These are phyloP conservation scores for Actinidia chinensis DNA, from an alignment of 179 eudicot species.

Conservation along the genomic window DNA sequence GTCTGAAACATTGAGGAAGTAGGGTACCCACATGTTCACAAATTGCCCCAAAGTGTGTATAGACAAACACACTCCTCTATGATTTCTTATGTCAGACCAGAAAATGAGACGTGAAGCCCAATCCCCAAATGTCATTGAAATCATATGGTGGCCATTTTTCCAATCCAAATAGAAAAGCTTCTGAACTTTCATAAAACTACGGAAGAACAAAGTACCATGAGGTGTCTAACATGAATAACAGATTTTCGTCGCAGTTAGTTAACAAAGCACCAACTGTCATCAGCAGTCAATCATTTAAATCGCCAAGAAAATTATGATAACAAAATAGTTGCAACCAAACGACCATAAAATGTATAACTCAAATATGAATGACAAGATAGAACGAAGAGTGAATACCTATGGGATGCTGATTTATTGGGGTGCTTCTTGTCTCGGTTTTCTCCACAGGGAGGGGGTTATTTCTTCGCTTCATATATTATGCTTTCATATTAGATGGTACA, in stretches of 20 bases:
- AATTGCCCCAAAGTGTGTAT: no score
- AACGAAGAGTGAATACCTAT: slow-evolving; percentile 31
- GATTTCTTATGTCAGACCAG: not conserved
- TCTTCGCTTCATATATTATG: slow-evolving; percentile 69
- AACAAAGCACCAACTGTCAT: not conserved
- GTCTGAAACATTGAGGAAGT: no score
- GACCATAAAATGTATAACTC: not conserved
- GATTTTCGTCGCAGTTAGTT: not conserved
- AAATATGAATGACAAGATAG: not conserved
- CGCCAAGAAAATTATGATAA: not conserved
- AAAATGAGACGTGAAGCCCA: not conserved
- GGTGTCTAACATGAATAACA: no score
- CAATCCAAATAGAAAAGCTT: not conserved
- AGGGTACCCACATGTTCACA: no score
- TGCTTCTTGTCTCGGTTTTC: slow-evolving; percentile 58
- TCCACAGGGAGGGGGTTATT: slow-evolving; percentile 65
- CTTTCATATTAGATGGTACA: slow-evolving; percentile 52
- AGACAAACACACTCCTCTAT: no score
- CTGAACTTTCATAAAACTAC: no score
- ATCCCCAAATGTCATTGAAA: no score
- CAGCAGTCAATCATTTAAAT: not conserved
- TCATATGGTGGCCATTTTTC: not conserved
- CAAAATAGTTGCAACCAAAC: slow-evolving; percentile 3
- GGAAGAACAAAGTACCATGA: not conserved
- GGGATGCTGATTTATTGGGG: slow-evolving; percentile 57